Conservation (phyloP, 1,284 basidiomycete genomes). For the Microbotryum lychnidis-dioicae region DNA sequence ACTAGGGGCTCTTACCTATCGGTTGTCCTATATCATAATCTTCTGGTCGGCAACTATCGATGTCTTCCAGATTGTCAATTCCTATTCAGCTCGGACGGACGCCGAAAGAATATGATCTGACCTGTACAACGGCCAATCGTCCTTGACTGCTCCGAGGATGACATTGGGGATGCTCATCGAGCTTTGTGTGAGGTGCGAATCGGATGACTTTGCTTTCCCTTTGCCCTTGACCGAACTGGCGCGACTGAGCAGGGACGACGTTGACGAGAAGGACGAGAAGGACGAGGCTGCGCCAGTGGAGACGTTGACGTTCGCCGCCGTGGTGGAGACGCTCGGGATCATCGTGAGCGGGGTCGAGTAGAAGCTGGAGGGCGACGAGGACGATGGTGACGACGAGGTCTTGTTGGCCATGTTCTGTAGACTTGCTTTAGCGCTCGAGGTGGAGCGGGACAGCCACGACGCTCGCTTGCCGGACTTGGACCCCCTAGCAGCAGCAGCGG, state of each 20-base stretch:
- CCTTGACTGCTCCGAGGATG: conserved; percentile 67
- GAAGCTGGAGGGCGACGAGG: background rate
- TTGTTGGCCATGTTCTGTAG: no score
- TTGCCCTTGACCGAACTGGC: background rate
- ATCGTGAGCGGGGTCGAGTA: background rate
- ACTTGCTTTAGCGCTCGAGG: no score
- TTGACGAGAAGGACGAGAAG: conserved; percentile 2
- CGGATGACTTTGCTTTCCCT: background rate
- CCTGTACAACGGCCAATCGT: conserved; percentile 77
- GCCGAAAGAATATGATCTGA: conserved; percentile 35
- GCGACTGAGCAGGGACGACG: background rate
- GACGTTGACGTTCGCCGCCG: conserved; percentile 6
- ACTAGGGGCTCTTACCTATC: conserved; percentile 28
- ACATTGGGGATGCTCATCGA: background rate
- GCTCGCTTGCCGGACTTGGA: no score
- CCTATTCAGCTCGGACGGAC: no score
- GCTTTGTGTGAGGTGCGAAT: background rate
- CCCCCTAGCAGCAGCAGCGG: no score
- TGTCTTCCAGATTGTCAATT: no score
- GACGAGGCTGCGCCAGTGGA: conserved; percentile 3
- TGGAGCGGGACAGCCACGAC: no score
- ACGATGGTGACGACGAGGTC: background rate
- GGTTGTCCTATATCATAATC: conserved; percentile 66
- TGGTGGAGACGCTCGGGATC: background rate
- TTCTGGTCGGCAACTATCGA: conserved; percentile 51